A percentile compares a stretch with the other conserved stretches of the same genome.
Conservation (phyloP, 1,139 yeast species). For the Yamadazyma atlantica region DNA sequence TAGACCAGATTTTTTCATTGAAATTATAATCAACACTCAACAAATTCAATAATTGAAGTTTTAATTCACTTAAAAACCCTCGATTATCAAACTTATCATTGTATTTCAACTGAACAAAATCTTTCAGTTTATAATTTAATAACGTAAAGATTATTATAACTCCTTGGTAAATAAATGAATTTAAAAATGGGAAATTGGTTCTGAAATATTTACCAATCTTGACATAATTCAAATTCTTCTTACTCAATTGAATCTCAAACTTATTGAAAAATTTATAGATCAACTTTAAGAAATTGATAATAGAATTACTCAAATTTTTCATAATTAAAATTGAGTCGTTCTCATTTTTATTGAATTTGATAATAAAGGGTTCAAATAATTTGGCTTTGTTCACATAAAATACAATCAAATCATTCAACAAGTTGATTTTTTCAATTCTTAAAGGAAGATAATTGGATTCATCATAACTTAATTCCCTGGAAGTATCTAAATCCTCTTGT, state of each 20-base stretch:
- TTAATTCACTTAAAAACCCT: constrained; percentile 26
- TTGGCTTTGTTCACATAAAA: constrained; percentile 52
- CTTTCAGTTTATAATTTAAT: constrained; percentile 42
- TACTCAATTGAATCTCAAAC: constrained; percentile 17
- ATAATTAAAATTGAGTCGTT: constrained; percentile 26
- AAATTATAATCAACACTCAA: constrained; percentile 23
- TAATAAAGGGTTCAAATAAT: constrained; percentile 51
- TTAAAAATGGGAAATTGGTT: constrained; percentile 45
- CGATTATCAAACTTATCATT: constrained; percentile 18
- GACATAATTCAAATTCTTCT: constrained; percentile 21
- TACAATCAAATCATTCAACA: constrained; percentile 45
- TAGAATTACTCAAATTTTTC: constrained; percentile 35
- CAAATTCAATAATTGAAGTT: constrained; percentile 23
- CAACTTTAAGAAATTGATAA: constrained; percentile 39
- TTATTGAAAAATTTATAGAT: constrained; percentile 15
- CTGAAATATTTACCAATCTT: constrained; percentile 36
- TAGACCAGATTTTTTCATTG: constrained; percentile 34
- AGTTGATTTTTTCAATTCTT: constrained; percentile 33
- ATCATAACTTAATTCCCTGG: constrained; percentile 17
- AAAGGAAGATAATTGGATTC: constrained; percentile 24
- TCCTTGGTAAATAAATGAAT: constrained; percentile 52
- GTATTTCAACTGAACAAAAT: constrained; percentile 25
- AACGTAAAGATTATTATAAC: constrained; percentile 51
- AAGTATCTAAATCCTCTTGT: constrained; percentile 9
- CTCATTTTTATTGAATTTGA: constrained; percentile 31